Evolutionary conservation across 257 asterid species (phyloP).

Genomic region (Solanum bukasovii): DNA sequence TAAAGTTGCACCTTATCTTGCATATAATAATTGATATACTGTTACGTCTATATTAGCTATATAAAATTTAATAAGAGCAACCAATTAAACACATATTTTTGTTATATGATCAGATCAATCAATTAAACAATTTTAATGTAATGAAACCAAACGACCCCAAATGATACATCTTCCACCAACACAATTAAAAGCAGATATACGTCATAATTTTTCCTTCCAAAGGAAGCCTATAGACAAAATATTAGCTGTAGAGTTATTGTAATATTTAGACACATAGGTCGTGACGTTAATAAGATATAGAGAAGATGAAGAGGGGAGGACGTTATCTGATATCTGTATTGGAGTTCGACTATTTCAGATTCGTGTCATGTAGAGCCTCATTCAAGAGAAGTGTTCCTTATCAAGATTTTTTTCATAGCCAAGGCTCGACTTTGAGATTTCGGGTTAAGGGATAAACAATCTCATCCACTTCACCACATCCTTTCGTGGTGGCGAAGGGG

Average conservation of each 20-base stretch:
- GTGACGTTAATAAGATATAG: constrained; percentile 17
- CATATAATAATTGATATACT: neutral
- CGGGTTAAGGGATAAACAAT: accelerated
- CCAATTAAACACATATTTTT: neutral
- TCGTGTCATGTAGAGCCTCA: neutral
- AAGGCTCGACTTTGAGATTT: neutral
- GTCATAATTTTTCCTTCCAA: neutral
- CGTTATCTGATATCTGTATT: too few relatives aligned
- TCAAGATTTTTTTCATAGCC: neutral
- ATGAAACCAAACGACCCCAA: neutral
- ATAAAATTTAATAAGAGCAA: neutral
- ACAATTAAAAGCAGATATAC: neutral
- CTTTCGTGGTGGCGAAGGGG: neutral
- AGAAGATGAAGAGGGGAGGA: neutral
- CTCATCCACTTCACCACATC: neutral
- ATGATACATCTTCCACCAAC: neutral
- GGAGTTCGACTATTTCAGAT: too few relatives aligned
- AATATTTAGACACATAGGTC: constrained; percentile 10
- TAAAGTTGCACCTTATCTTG: neutral
- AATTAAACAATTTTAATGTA: neutral
- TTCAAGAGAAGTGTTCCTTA: too few relatives aligned
- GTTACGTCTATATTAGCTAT: neutral
- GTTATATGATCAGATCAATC: neutral
- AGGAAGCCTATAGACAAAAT: constrained; percentile 9
- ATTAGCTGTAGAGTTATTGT: constrained; percentile 13